Base-by-base conservation (phyloP, 495 filamentous ascomycete genomes). In the Penicillium mononematosum region DNA sequence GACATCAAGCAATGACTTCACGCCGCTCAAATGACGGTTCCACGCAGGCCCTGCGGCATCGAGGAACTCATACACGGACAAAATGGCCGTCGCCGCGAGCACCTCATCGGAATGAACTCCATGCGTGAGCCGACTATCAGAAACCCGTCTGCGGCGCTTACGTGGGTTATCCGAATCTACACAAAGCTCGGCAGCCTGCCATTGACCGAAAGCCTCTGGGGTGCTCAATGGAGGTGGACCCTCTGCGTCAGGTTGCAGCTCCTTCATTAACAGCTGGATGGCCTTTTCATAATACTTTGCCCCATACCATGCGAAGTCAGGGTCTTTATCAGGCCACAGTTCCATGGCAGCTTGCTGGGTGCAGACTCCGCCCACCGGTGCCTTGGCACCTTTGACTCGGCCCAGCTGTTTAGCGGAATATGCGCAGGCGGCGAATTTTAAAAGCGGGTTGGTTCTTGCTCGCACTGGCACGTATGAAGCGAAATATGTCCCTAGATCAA, bases 31-130 rank as follows among this genome's bases (percentile, higher is more conserved):
- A 74, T 86, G 84, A n/a, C 82, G 76, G 56, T 78, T 79, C 83
- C 83, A 87, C 22, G 84, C 83, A 9, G 78, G 75, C 3, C 79
- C 80, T 0, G 81, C 81, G 20, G 81, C 81, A 69, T 85, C 83
- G 1, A 86, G 71, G 58, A 85, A 85, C 56, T 87, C 83, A 67
- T 86, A 86, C 4, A 83, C 83, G 52, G 82, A 86, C 25, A 88
- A 64, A 31, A 86, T 86, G 9, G 83, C 83, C 11, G 82, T 83
- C 27, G 85, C 83, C 12, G 83, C 83, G 16, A 86, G 69, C 14
- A 85, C 74, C 57, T 87, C 83, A 58, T 88, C 85, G 11, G 80
- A 82, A 55, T 79, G 78, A 4, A 70, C 70, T 1, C 77, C 72
- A 55, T 73, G 70, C 8, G 73, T 74, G 5, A 75, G 55, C 14